Conservation (phyloP, 495 filamentous ascomycete genomes). For the Paragyromitra xinjiangensis region DNA sequence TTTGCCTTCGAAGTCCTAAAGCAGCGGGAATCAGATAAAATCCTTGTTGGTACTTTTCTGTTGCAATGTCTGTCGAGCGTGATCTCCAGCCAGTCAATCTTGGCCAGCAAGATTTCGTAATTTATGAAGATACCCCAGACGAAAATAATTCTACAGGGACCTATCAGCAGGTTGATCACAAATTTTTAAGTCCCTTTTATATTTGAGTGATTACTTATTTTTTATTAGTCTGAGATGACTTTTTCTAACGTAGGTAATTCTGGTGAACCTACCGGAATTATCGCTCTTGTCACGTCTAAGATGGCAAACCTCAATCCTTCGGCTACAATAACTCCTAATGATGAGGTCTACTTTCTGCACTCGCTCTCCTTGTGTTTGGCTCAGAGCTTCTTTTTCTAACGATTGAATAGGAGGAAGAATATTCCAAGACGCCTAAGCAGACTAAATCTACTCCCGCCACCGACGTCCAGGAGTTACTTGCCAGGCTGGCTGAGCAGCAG, state of each 20-base stretch:
- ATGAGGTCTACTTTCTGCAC: slow-evolving; percentile 43
- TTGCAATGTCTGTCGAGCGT: slow-evolving; percentile 49
- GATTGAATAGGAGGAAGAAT: slow-evolving; percentile 40
- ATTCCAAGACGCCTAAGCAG: slow-evolving; percentile 52
- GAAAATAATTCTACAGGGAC: slow-evolving; percentile 24
- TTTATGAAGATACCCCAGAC: slow-evolving; percentile 45
- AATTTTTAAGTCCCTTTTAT: slow-evolving; percentile 11
- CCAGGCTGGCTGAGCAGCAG: slow-evolving; percentile 75
- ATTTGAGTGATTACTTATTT: slow-evolving; percentile 31
- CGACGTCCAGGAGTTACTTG: slow-evolving; percentile 68
- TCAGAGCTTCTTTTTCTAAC: slow-evolving; percentile 19
- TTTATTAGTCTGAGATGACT: slow-evolving; percentile 13
- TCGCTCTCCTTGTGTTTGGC: slow-evolving; percentile 6
- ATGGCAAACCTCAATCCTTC: slow-evolving; percentile 53
- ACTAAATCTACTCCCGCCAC: slow-evolving; percentile 37
- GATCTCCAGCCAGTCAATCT: slow-evolving; percentile 42
- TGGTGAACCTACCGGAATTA: slow-evolving; percentile 24
- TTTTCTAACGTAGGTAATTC: slow-evolving; percentile 9
- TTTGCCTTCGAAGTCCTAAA: slow-evolving; percentile 12
- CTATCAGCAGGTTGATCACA: slow-evolving; percentile 38
- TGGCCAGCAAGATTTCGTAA: slow-evolving; percentile 43
- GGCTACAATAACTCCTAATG: slow-evolving; percentile 20
- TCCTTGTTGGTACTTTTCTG: slow-evolving; percentile 16
- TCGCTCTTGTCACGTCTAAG: slow-evolving; percentile 54
- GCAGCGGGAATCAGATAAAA: slow-evolving; percentile 28